phyloP scores from a whole-genome alignment of 2,329 filamentous ascomycete genomes.

The Pyricularia sp. region DNA sequence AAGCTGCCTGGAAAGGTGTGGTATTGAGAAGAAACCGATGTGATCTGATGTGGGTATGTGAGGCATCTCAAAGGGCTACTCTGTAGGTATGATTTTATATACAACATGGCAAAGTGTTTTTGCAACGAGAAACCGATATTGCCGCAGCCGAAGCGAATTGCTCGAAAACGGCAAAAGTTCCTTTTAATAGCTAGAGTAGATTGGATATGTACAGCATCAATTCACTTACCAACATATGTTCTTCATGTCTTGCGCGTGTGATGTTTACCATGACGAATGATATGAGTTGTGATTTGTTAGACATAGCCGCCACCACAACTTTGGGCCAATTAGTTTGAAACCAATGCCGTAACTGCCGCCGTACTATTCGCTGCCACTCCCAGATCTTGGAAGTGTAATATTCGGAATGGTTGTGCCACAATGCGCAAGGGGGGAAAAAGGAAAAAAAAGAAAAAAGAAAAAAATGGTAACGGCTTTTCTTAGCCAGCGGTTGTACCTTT shows the following conservation, averaged over 20 bases:
- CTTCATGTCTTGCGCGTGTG: background rate
- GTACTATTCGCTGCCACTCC: background rate
- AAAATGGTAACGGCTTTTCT: background rate
- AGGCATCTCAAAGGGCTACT: background rate
- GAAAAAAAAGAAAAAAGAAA: background rate
- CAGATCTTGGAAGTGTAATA: background rate
- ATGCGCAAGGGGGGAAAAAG: background rate
- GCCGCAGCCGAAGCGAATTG: background rate
- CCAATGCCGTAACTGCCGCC: background rate
- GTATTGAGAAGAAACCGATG: background rate
- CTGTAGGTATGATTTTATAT: background rate
- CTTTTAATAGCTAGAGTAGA: background rate
- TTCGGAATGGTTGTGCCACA: background rate
- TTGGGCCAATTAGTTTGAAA: background rate
- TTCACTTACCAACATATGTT: background rate
- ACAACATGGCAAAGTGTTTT: background rate
- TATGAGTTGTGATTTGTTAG: background rate
- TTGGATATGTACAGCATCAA: background rate
- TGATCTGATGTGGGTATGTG: background rate
- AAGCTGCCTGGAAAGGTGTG: slow-evolving; percentile 10
- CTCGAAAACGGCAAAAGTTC: background rate
- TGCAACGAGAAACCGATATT: background rate
- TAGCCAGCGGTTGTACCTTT: background rate
- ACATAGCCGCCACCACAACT: background rate
- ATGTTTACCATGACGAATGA: background rate